These are phyloP conservation scores for Rhytidhysteron rufulum DNA, from an alignment of 2,329 filamentous ascomycete species.

Conservation along the genomic window DNA sequence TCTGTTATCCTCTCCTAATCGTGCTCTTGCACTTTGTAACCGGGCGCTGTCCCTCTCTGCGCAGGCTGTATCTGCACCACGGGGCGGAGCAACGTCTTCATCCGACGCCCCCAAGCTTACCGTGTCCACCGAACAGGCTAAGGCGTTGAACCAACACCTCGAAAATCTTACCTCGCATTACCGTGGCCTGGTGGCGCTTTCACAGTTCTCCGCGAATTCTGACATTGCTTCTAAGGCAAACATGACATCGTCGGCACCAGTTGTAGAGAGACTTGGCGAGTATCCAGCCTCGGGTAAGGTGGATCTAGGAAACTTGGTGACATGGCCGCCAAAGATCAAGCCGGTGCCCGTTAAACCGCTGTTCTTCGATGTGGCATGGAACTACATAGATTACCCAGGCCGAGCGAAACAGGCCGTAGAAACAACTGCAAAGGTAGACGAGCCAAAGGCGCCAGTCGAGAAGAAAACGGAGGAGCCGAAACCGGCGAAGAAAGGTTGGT, in stretches of 20 bases:
- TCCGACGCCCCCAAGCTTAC: constrained; percentile 61
- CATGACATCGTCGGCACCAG: constrained; percentile 49
- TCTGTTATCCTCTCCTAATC: constrained; percentile 66
- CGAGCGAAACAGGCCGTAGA: constrained; percentile 37
- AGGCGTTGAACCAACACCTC: constrained; percentile 60
- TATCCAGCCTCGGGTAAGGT: constrained; percentile 66
- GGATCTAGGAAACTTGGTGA: constrained; percentile 76
- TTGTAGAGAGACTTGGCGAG: constrained; percentile 71
- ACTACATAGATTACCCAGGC: constrained; percentile 89
- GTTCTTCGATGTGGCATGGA: constrained; percentile 96
- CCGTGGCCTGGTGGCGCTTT: constrained; percentile 80
- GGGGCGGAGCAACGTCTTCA: constrained; percentile 29
- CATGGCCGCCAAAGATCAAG: constrained; percentile 79
- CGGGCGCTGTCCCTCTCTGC: constrained; percentile 64
- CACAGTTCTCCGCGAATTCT: constrained; percentile 55
- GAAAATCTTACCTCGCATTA: constrained; percentile 72
- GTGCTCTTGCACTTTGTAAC: constrained; percentile 80
- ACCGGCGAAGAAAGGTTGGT: constrained; percentile 49
- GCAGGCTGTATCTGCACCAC: constrained; percentile 43
- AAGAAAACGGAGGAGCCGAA: constrained; percentile 29
- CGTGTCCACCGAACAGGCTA: constrained; percentile 57
- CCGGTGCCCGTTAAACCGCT: constrained; percentile 88
- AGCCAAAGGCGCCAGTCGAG: constrained; percentile 10
- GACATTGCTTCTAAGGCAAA: constrained; percentile 45
- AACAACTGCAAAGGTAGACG: constrained; percentile 10